A percentile compares a stretch with the other conserved stretches of the same genome.
Conservation (phyloP, 2,329 filamentous ascomycete genomes). For the Fusarium sublunatum region DNA sequence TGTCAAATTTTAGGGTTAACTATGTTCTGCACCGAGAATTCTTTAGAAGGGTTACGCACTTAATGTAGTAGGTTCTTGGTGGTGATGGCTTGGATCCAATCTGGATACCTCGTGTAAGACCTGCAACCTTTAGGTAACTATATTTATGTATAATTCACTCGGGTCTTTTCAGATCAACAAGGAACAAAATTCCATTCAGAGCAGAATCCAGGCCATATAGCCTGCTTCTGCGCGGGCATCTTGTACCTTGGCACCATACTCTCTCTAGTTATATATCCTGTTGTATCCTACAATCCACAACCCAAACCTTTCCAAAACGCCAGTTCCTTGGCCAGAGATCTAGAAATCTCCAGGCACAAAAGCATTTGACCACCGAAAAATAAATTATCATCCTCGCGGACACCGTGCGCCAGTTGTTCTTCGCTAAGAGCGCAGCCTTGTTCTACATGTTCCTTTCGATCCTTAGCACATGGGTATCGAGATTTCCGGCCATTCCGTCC, state of each 20-base stretch:
- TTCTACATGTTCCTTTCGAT: constrained; percentile 42
- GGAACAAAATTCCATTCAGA: constrained; percentile 1
- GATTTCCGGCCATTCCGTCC: constrained; percentile 32
- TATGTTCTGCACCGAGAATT: no score
- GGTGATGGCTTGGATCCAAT: no score
- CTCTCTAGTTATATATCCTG: not conserved
- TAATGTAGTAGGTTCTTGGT: no score
- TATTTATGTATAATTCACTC: not conserved
- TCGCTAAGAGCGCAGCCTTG: constrained; percentile 35
- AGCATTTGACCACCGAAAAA: constrained; percentile 13
- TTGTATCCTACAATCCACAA: constrained; percentile 1
- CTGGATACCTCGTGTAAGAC: no score
- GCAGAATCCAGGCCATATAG: not conserved
- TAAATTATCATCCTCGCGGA: constrained; percentile 40
- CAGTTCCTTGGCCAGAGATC: constrained; percentile 7
- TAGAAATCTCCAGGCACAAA: not conserved
- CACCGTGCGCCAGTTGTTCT: constrained; percentile 39
- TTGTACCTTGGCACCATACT: not conserved
- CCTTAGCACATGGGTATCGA: constrained; percentile 45
- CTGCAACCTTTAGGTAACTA: not conserved
- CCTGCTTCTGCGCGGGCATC: not conserved
- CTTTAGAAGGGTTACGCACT: no score
- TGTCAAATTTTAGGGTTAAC: not conserved
- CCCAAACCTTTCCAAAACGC: constrained; percentile 29
- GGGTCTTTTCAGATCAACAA: not conserved